These are phyloP conservation scores for Colletotrichum sp. DNA, from an alignment of 2,329 filamentous ascomycete species.

Conservation along the genomic window DNA sequence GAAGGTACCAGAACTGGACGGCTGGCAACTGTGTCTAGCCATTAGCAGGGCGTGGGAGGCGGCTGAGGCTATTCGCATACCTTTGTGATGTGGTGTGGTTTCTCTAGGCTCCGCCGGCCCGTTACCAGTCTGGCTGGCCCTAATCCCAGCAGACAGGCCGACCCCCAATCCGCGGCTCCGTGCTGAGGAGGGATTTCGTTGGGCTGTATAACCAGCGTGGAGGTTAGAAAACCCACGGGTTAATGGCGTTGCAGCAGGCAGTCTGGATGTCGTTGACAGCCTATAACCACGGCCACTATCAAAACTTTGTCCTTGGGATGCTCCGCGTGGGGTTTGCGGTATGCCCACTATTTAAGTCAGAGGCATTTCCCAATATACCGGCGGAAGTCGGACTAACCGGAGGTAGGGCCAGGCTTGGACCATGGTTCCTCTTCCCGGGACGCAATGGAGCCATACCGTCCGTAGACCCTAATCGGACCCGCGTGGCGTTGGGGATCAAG, in stretches of 20 bases:
- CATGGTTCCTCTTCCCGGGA: neutral
- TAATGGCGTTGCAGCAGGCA: conserved; percentile 32
- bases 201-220: neutral
- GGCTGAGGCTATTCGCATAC: neutral
- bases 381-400: conserved; percentile 20
- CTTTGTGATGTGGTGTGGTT: neutral
- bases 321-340: conserved; percentile 32
- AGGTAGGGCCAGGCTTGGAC: conserved; percentile 4
- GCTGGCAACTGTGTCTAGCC: neutral
- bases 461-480: neutral
- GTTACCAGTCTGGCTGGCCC: neutral
- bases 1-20: neutral
- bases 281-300: conserved; percentile 27
- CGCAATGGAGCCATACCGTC: neutral
- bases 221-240: neutral
- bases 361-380: neutral
- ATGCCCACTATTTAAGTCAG: conserved; percentile 26
- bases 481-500: neutral
- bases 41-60: neutral
- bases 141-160: conserved; percentile 10
- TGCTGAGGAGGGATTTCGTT: neutral
- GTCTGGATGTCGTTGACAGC: conserved; percentile 33
- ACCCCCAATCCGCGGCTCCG: neutral
- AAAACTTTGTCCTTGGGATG: conserved; percentile 31
- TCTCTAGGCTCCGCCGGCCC: neutral